Percentiles rank a stretch among this genome's conserved stretches.
phyloP scores from a whole-genome alignment of 495 filamentous ascomycete genomes.

The Entonaema liquescens region DNA sequence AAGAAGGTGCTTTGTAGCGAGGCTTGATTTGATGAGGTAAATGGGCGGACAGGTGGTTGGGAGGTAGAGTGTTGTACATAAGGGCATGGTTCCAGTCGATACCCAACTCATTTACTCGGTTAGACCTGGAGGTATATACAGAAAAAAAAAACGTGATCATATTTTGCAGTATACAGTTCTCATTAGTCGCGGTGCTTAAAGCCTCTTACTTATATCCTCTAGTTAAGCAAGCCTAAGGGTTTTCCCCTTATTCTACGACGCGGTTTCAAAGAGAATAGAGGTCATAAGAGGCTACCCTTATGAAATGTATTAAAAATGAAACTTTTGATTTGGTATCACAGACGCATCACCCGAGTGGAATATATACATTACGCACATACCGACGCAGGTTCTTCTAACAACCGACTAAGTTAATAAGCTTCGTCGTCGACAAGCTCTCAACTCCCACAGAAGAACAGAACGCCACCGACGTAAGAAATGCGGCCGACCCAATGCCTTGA shows the following conservation, averaged over 20 bases:
- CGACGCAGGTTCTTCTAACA: neutral
- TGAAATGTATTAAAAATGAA: conserved; percentile 6
- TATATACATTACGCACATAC: neutral
- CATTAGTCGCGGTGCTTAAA: no score
- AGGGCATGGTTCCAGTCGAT: conserved; percentile 19
- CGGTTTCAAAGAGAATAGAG: no score
- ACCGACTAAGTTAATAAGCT: neutral
- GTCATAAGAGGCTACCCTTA: neutral
- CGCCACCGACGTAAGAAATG: conserved; percentile 7
- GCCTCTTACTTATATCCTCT: no score
- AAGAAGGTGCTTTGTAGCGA: conserved; percentile 66
- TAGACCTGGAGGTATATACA: neutral
- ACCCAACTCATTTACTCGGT: conserved; percentile 34
- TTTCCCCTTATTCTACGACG: no score
- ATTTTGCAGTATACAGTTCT: neutral
- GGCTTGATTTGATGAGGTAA: conserved; percentile 24
- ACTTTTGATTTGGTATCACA: conserved; percentile 38
- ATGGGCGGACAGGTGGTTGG: neutral
- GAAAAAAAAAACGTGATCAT: neutral
- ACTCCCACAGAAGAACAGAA: neutral
- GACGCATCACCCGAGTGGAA: neutral
- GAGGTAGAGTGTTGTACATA: conserved; percentile 9
- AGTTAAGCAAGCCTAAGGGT: no score
- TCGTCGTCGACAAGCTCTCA: neutral
- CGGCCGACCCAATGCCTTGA: neutral